These are phyloP conservation scores for Wallemia hederae DNA, from an alignment of 1,284 basidiomycete genomes.

Conservation along the genomic window DNA sequence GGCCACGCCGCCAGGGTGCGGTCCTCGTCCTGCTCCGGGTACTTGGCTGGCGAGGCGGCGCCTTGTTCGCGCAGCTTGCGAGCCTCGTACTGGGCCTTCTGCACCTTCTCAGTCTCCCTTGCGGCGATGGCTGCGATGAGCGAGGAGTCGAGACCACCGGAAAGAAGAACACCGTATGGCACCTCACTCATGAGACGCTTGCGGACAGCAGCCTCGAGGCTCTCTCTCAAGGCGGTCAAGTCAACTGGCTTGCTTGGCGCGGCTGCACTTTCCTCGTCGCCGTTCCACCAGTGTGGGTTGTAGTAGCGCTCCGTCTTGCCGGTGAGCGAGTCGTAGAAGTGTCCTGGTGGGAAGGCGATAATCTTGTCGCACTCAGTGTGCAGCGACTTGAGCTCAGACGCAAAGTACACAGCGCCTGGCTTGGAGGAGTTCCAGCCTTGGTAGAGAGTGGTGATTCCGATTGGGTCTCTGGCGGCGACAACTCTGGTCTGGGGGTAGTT, in stretches of 20 bases:
- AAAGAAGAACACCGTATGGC: constrained; percentile 86
- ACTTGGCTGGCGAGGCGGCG: constrained; percentile 2
- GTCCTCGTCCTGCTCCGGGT: constrained; percentile 5
- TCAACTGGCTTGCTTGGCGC: constrained; percentile 40
- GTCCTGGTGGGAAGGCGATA: constrained; percentile 86
- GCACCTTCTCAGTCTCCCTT: constrained; percentile 77
- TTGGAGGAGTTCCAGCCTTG: constrained; percentile 69
- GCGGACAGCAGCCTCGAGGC: constrained; percentile 68
- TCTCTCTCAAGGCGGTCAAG: constrained; percentile 39
- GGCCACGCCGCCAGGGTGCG: constrained; percentile 67
- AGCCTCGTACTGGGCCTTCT: constrained; percentile 40
- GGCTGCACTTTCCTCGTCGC: constrained; percentile 30
- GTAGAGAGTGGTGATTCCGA: constrained; percentile 94
- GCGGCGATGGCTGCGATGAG: constrained; percentile 92
- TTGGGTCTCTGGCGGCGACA: constrained; percentile 85
- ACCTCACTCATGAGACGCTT: constrained; percentile 98
- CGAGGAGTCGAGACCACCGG: constrained; percentile 83
- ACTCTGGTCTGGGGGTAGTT: constrained; percentile 62
- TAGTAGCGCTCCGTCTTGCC: constrained; percentile 51
- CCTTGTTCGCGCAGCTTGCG: constrained; percentile 21
- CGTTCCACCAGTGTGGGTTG: constrained; percentile 56
- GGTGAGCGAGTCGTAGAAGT: constrained; percentile 64
- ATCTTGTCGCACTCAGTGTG: constrained; percentile 80
- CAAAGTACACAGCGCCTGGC: constrained; percentile 67
- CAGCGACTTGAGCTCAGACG: constrained; percentile 86